Conservation (phyloP, 2,329 filamentous ascomycete genomes). For the Coleophoma crateriformis region DNA sequence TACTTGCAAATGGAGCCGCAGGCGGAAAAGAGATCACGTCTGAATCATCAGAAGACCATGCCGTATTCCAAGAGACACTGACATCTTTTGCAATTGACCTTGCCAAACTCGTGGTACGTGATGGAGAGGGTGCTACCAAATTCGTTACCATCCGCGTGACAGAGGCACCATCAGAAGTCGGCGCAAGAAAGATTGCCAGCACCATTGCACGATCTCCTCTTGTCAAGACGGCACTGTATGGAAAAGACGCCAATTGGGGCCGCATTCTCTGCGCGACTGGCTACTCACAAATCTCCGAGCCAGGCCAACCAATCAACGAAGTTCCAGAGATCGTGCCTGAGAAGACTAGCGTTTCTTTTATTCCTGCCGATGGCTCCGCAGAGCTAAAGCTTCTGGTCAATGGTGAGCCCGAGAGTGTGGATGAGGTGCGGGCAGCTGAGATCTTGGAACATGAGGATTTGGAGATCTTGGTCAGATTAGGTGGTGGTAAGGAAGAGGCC, state of each 20-base stretch:
- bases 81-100: conserved; percentile 77
- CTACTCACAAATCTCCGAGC: conserved; percentile 62
- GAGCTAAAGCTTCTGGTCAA: conserved; percentile 73
- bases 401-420: conserved; percentile 74
- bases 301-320: conserved; percentile 49
- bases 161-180: conserved; percentile 63
- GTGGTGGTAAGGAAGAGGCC: conserved; percentile 62
- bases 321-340: conserved; percentile 61
- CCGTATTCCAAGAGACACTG: conserved; percentile 65
- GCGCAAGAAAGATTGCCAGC: conserved; percentile 74
- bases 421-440: conserved; percentile 71
- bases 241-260: conserved; percentile 97
- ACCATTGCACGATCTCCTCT: conserved; percentile 88
- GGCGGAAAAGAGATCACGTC: conserved; percentile 61
- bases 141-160: conserved; percentile 89
- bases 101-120: conserved; percentile 87
- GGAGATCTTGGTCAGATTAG: conserved; percentile 70
- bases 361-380: conserved; percentile 69
- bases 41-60: conserved; percentile 54
- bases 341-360: conserved; percentile 71
- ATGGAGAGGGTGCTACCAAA: conserved; percentile 96
- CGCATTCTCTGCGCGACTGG: conserved; percentile 93
- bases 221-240: conserved; percentile 96
- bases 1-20: conserved; percentile 93
- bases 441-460: conserved; percentile 74